Percentiles rank a stretch among this genome's conserved stretches.
Evolutionary conservation across 306 rosid genomes (phyloP).

Genomic region (Biancaea sappan): DNA sequence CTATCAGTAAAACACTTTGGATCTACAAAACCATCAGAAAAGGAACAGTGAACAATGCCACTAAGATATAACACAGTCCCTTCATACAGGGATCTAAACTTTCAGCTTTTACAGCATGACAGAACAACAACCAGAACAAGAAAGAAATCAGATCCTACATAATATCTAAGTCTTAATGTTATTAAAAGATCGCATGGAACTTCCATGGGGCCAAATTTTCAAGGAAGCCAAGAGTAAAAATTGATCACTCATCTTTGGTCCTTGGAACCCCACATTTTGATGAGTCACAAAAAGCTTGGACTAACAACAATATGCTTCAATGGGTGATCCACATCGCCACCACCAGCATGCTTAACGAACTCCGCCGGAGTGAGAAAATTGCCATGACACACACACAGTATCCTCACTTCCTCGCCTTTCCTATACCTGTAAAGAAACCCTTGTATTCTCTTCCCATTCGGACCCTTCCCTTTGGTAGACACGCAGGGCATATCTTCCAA

Average conservation of each 20-base stretch:
- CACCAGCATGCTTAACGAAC: constrained; percentile 1
- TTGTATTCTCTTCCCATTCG: neutral
- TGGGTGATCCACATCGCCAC: constrained; percentile 35
- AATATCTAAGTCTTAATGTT: neutral
- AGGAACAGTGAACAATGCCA: neutral
- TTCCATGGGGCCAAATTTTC: neutral
- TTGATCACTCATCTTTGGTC: neutral
- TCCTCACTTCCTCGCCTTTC: constrained; percentile 43
- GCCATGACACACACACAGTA: constrained; percentile 60
- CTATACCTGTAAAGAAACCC: constrained; percentile 3
- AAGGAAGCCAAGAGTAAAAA: neutral
- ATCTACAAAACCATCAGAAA: neutral
- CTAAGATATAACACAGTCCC: neutral
- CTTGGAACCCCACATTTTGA: neutral
- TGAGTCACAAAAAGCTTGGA: neutral
- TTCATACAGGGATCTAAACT: neutral
- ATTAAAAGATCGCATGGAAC: neutral
- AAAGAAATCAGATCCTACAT: neutral
- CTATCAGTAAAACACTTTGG: neutral
- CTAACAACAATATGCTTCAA: constrained; percentile 55
- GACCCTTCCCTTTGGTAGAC: constrained; percentile 45
- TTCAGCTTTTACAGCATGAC: neutral
- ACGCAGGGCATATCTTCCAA: constrained; percentile 61
- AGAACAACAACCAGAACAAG: neutral
- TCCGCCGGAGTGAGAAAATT: constrained; percentile 37